A percentile compares a stretch with the other conserved stretches of the same genome.
Evolutionary conservation across 1,139 yeast species (phyloP).

Genomic region (Yamadazyma sp.): DNA sequence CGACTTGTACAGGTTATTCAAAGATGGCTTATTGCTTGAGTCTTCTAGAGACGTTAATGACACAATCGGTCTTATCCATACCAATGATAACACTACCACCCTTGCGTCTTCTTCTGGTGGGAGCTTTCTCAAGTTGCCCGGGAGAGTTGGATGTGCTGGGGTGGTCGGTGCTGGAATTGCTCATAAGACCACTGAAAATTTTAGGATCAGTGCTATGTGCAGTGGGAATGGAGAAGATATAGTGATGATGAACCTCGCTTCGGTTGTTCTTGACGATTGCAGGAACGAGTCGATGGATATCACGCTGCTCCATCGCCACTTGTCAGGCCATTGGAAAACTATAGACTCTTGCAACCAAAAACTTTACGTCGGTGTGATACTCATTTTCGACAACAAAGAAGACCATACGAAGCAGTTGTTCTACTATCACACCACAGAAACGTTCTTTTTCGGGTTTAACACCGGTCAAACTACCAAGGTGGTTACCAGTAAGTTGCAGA

Average conservation of each 20-base stretch:
- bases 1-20: conserved; percentile 15
- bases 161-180: conserved; percentile 47
- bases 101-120: conserved; percentile 55
- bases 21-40: conserved; percentile 11
- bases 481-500: conserved; percentile 28
- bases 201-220: conserved; percentile 41
- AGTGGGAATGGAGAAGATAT: conserved; percentile 62
- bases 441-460: conserved; percentile 42
- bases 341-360: conserved; percentile 1
- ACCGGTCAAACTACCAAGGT: conserved; percentile 19
- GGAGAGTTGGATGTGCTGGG: conserved; percentile 57
- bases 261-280: conserved; percentile 16
- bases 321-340: conserved; percentile 3
- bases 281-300: background rate
- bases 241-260: conserved; percentile 40
- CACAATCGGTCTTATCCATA: conserved; percentile 33
- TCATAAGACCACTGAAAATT: conserved; percentile 13
- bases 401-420: conserved; percentile 20
- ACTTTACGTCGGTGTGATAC: conserved; percentile 36
- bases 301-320: background rate
- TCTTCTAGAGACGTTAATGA: conserved; percentile 22
- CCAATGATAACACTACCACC: conserved; percentile 17
- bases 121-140: conserved; percentile 47
- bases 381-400: conserved; percentile 19
- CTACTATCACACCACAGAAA: conserved; percentile 46